Evolutionary conservation across 805 yeast genomes (phyloP).

Genomic region (Dipodascopsis tothii): DNA sequence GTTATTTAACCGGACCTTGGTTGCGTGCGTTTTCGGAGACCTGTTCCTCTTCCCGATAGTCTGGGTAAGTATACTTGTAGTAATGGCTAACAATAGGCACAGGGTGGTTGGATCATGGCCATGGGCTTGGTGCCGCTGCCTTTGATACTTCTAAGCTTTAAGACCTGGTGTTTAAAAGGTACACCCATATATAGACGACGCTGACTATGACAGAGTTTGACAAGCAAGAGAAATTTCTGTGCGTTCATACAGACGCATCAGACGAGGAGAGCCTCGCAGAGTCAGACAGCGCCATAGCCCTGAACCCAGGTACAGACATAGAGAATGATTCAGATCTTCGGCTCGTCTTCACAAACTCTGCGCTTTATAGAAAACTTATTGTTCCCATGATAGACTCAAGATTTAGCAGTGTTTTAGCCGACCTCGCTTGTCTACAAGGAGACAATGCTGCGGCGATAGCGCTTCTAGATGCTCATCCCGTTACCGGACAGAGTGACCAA

Average conservation of each 20-base stretch:
- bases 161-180: too few relatives aligned
- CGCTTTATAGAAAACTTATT: conserved; percentile 11
- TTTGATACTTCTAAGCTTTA: conserved; percentile 27
- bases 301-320: not conserved
- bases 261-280: too few relatives aligned
- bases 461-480: too few relatives aligned
- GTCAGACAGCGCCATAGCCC: too few relatives aligned
- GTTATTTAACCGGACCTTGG: conserved; percentile 30
- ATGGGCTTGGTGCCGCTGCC: conserved; percentile 30
- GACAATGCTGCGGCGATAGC: too few relatives aligned
- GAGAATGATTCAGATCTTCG: conserved; percentile 6
- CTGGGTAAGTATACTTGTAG: conserved; percentile 22
- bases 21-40: conserved; percentile 33
- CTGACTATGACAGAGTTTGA: too few relatives aligned
- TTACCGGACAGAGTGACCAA: too few relatives aligned
- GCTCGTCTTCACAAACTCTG: conserved; percentile 15
- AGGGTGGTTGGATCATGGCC: conserved; percentile 32
- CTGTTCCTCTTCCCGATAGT: conserved; percentile 33
- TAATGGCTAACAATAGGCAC: conserved; percentile 20
- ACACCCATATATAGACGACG: too few relatives aligned
- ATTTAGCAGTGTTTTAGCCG: not conserved
- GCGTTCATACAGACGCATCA: too few relatives aligned
- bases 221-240: too few relatives aligned
- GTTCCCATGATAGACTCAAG: conserved; percentile 11
- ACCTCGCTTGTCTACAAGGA: too few relatives aligned